Conservation (phyloP, 148 eudicot species). For the Euryodendron excelsum region DNA sequence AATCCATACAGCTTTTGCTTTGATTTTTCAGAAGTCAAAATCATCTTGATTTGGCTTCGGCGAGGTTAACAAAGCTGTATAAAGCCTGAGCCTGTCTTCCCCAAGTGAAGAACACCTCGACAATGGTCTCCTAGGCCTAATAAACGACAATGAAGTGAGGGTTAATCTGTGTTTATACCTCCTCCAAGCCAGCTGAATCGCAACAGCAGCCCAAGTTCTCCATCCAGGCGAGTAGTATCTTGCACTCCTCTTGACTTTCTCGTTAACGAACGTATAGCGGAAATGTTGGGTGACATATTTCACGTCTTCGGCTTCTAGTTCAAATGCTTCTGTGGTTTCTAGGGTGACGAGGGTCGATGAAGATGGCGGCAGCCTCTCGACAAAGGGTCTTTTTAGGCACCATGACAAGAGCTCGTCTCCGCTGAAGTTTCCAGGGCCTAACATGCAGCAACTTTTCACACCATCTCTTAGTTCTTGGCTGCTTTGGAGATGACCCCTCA, state of each 20-base stretch:
- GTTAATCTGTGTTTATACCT: slow-evolving; percentile 78
- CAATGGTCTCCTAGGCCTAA: slow-evolving; percentile 89
- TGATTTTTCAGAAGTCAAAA: slow-evolving; percentile 49
- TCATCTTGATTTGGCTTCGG: slow-evolving; percentile 97
- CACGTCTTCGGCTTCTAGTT: slow-evolving; percentile 75
- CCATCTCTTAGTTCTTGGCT: slow-evolving; percentile 81
- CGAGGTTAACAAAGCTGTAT: slow-evolving; percentile 83
- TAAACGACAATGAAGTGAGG: slow-evolving; percentile 79
- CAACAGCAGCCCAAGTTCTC: slow-evolving; percentile 98
- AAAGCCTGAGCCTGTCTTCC: slow-evolving; percentile 81
- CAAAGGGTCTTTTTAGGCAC: slow-evolving; percentile 78
- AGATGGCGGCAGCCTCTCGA: slow-evolving; percentile 79
- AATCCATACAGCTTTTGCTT: background rate
- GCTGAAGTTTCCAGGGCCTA: slow-evolving; percentile 91
- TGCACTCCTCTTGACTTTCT: slow-evolving; percentile 85
- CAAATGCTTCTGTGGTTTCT: slow-evolving; percentile 93
- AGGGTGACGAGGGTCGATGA: slow-evolving; percentile 71
- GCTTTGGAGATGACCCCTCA: slow-evolving; percentile 87
- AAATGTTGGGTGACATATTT: slow-evolving; percentile 92
- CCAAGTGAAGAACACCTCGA: slow-evolving; percentile 85
- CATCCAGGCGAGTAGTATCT: slow-evolving; percentile 93
- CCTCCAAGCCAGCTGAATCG: slow-evolving; percentile 91
- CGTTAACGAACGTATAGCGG: slow-evolving; percentile 83
- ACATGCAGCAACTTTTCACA: slow-evolving; percentile 75
- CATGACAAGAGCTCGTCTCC: slow-evolving; percentile 95